Conservation (phyloP, 192 early-diverging fungal genomes). For the Umbelopsis sp. region DNA sequence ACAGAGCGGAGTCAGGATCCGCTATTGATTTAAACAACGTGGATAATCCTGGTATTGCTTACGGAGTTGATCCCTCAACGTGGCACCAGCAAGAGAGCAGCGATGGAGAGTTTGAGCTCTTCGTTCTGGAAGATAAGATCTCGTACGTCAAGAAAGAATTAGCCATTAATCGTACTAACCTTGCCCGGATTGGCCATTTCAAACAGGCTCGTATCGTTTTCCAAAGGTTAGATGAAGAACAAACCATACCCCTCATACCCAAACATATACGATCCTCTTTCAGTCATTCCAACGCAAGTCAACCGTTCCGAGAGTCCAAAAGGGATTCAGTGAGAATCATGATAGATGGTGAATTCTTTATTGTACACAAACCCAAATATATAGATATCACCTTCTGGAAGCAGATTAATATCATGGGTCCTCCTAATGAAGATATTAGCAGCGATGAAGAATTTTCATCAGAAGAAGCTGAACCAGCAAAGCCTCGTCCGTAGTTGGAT, state of each 20-base stretch:
- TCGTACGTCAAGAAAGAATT: constrained; percentile 22
- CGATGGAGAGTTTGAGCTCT: constrained; percentile 19
- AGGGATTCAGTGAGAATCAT: constrained; percentile 10
- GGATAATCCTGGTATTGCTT: neutral
- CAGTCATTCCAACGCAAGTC: neutral
- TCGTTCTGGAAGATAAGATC: constrained; percentile 8
- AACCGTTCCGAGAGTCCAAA: neutral
- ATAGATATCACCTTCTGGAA: constrained; percentile 19
- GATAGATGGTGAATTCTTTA: constrained; percentile 23
- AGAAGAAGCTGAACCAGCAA: neutral
- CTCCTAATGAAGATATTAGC: neutral
- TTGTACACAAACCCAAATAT: constrained; percentile 8
- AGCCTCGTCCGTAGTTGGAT: neutral
- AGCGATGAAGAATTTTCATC: neutral
- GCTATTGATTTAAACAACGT: neutral
- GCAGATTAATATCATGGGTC: constrained; percentile 22
- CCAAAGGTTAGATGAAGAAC: neutral
- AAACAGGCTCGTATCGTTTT: constrained; percentile 5
- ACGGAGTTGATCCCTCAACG: neutral
- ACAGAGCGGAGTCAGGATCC: neutral
- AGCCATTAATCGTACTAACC: constrained; percentile 20
- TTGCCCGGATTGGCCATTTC: constrained; percentile 23
- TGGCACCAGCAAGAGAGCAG: constrained; percentile 8
- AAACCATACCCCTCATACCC: neutral
- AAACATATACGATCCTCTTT: neutral